These are phyloP conservation scores for Lodderomyces oxycetoniae DNA, from an alignment of 1,139 yeast species.

Conservation along the genomic window DNA sequence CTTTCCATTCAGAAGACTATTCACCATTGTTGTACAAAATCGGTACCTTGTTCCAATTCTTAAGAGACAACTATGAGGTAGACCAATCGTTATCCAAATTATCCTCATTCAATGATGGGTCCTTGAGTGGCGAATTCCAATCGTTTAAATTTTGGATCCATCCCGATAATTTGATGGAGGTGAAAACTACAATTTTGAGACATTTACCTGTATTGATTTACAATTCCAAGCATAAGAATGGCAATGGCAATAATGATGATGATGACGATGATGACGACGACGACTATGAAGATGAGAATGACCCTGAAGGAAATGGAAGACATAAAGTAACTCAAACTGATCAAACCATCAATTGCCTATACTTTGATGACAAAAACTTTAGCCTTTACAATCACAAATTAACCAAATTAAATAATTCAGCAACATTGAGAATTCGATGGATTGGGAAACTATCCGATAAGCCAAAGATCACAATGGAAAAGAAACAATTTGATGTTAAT, in stretches of 20 bases:
- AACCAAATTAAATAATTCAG: conserved; percentile 61
- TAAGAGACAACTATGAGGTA: conserved; percentile 60
- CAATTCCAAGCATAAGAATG: conserved; percentile 40
- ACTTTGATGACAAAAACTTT: conserved; percentile 80
- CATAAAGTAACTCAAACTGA: conserved; percentile 31
- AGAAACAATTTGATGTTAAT: conserved; percentile 61
- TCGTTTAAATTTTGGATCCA: conserved; percentile 94
- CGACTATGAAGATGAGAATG: conserved; percentile 33
- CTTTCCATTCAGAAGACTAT: conserved; percentile 93
- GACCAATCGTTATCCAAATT: conserved; percentile 39
- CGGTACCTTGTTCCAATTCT: conserved; percentile 72
- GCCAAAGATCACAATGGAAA: conserved; percentile 76
- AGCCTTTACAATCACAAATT: conserved; percentile 84
- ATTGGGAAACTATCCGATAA: conserved; percentile 73
- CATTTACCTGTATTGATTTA: conserved; percentile 90
- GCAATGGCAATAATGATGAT: conserved; percentile 34
- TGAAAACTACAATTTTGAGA: conserved; percentile 86
- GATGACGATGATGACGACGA: conserved; percentile 35
- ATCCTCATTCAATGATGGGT: conserved; percentile 45
- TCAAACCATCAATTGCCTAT: conserved; percentile 80
- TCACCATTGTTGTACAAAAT: conserved; percentile 84
- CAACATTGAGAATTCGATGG: conserved; percentile 87
- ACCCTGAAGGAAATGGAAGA: conserved; percentile 22
- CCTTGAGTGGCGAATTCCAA: conserved; percentile 56
- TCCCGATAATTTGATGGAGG: conserved; percentile 95